Base-by-base conservation (phyloP, 202 grass and related monocot species). In the Musa balbisiana region DNA sequence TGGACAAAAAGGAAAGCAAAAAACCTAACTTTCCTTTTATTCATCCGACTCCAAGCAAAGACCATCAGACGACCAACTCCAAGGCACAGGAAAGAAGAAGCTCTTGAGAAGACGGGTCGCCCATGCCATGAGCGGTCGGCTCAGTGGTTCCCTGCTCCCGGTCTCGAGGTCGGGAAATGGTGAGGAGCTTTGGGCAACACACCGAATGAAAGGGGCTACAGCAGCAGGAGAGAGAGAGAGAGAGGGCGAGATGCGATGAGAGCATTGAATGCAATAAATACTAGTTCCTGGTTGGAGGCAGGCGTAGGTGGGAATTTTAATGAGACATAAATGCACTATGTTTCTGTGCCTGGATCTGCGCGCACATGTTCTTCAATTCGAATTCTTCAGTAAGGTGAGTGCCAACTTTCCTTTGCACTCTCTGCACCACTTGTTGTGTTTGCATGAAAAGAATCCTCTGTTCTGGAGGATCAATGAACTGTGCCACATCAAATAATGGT, bases 261-360 rank as follows among this genome's bases (percentile, higher is more conserved):
- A 23, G 69, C 49, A 52, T 62, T 80, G 49, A 80, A 80, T 80
- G 69, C 75, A 88, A 73, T 91, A 81, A 88, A 92, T 92, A 76
- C 50, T 8, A 66, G 83, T 83, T 84, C 79, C 69, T 75, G 77
- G 83, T 82, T 77, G 81, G 83, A 86, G 86, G 86, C 26, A 77
- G 63, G 83, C 55, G 78, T 91, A 85, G 85, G 88, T 91, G 85
- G 69, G 80, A 52, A 53, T 49, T 22, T 91, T 72, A 87, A 79
- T 87, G 85, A 64, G 68, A 74, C 87, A 62, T 91, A 64, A 91
- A 87, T 87, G 82, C 85, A 78, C 29, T 81, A 84, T 84, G 85
- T 79, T 84, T 87, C 68, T 75, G 75, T 84, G 82, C 78, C 85
- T 84, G 78, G 78, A 81, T 84, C 81, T 76, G 66, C 81, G 82